Evolutionary conservation across 768 basidiomycete genomes (phyloP).

Genomic region (Mycena rebaudengoi): DNA sequence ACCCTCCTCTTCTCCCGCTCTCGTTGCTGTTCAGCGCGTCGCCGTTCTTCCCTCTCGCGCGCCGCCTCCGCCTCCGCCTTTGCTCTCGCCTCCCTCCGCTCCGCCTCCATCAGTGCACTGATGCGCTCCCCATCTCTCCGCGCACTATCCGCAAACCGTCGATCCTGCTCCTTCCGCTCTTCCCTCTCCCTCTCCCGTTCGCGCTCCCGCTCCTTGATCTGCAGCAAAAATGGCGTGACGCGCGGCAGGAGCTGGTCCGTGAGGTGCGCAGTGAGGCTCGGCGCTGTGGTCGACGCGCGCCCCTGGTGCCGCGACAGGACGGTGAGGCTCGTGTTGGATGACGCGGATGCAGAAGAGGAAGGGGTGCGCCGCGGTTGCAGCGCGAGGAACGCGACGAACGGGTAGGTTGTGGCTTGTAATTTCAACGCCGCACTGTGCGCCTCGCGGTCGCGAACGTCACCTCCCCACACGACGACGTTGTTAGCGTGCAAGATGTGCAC

Average conservation of each 20-base stretch:
- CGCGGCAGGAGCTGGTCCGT: constrained; percentile 81
- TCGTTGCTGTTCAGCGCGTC: no score
- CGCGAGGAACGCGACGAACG: constrained; percentile 91
- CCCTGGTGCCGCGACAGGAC: constrained; percentile 90
- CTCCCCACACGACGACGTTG: constrained; percentile 89
- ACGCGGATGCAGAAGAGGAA: constrained; percentile 41
- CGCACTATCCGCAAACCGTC: constrained; percentile 74
- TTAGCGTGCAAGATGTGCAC: constrained; percentile 76
- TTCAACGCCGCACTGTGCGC: constrained; percentile 73
- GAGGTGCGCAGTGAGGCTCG: constrained; percentile 72
- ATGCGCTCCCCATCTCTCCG: constrained; percentile 75
- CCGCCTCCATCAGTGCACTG: constrained; percentile 57
- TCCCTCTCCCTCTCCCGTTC: no score
- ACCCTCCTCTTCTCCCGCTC: constrained; percentile 43
- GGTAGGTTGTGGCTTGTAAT: constrained; percentile 89
- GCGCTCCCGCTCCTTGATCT: no score
- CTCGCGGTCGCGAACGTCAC: constrained; percentile 85
- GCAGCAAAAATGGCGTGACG: constrained; percentile 81
- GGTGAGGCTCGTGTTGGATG: constrained; percentile 64
- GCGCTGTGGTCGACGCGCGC: constrained; percentile 67
- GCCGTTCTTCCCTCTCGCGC: no score
- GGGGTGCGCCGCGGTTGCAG: constrained; percentile 76
- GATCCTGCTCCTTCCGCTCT: constrained; percentile 83
- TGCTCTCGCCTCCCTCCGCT: constrained; percentile 42
- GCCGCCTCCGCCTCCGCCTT: constrained; percentile 40